Percentiles rank a stretch among this genome's conserved stretches.
Evolutionary conservation across 2,329 filamentous ascomycete genomes (phyloP).

Genomic region (Pseudocercospora fijiensis): DNA sequence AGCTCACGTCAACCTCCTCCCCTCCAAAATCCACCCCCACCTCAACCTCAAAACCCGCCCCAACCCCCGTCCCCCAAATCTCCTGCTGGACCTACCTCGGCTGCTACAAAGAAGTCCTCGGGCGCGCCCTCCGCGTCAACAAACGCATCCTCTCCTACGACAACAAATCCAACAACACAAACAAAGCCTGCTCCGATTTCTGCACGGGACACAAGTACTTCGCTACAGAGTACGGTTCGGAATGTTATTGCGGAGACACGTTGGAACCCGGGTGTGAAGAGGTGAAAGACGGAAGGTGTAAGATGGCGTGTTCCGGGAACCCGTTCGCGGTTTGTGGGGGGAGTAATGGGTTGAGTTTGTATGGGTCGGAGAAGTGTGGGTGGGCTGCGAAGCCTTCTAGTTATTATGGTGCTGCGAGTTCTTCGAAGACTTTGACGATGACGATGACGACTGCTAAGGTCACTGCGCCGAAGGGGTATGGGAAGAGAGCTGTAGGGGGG

Average conservation of each 20-base stretch:
- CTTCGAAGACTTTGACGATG: not conserved
- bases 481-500: not conserved
- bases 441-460: not conserved
- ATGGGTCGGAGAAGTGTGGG: not conserved
- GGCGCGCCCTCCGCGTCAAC: not conserved
- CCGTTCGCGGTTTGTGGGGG: not conserved
- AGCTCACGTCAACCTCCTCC: not conserved
- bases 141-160: constrained; percentile 2
- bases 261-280: not conserved
- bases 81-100: constrained; percentile 3
- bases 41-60: not conserved
- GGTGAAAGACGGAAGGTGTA: not conserved
- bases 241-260: constrained; percentile 7
- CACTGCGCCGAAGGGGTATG: not conserved
- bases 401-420: too few species aligned
- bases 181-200: not conserved
- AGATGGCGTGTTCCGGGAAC: not conserved
- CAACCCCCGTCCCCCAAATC: not conserved
- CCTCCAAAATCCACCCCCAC: not conserved
- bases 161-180: constrained; percentile 9
- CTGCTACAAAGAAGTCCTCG: constrained; percentile 2
- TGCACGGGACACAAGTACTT: not conserved
- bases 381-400: not conserved
- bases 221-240: not conserved
- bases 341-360: constrained; percentile 10